These are phyloP conservation scores for Neonectria sp. DNA, from an alignment of 2,329 filamentous ascomycete species.

Conservation along the genomic window DNA sequence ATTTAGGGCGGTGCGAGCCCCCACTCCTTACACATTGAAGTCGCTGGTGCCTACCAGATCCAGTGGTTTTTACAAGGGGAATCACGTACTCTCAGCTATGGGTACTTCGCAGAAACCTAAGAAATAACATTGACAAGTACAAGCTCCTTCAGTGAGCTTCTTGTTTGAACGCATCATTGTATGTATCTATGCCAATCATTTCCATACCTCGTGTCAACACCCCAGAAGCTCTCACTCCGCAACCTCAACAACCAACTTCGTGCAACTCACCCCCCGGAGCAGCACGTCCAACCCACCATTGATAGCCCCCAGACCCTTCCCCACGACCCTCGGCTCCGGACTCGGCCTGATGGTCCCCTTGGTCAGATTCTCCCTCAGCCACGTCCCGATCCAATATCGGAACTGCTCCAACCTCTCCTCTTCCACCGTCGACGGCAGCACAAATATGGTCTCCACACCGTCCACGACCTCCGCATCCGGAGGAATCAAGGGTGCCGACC, in stretches of 20 bases:
- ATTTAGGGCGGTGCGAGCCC: too few species aligned
- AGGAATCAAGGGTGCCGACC: conserved; percentile 55
- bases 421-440: conserved; percentile 54
- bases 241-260: conserved; percentile 60
- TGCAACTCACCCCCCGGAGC: conserved; percentile 57
- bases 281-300: conserved; percentile 57
- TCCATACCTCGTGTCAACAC: too few species aligned
- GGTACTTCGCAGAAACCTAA: too few species aligned
- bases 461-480: conserved; percentile 46
- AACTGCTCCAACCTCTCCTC: conserved; percentile 55
- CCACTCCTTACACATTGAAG: too few species aligned
- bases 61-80: too few species aligned
- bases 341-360: conserved; percentile 55
- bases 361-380: conserved; percentile 51
- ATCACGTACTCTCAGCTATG: too few species aligned
- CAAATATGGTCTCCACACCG: conserved; percentile 56
- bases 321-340: conserved; percentile 55
- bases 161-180: too few species aligned
- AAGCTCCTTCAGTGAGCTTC: too few species aligned
- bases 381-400: conserved; percentile 57
- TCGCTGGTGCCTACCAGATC: too few species aligned
- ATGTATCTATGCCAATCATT: too few species aligned
- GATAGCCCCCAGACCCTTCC: conserved; percentile 54
- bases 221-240: conserved; percentile 41
- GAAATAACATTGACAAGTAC: too few species aligned